Evolutionary conservation across 148 eudicot genomes (phyloP).

Genomic region (Salicornia ramosissima): DNA sequence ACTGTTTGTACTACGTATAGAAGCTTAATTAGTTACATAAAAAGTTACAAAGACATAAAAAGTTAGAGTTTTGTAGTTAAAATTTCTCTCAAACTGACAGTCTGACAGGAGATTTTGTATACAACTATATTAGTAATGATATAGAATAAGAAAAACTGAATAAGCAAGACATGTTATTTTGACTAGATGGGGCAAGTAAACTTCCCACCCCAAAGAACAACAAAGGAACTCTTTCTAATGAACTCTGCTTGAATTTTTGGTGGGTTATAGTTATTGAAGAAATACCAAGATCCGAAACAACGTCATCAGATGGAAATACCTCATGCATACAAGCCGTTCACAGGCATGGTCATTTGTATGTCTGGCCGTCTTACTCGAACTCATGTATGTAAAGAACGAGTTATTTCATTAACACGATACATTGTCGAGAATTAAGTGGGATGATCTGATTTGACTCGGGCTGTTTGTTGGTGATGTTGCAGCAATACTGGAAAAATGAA

Average conservation of each 20-base stretch:
- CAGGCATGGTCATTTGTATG: conserved; percentile 58
- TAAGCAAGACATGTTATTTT: too few relatives aligned
- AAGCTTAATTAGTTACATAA: too few relatives aligned
- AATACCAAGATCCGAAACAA: conserved; percentile 41
- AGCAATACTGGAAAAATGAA: conserved; percentile 70
- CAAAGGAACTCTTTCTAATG: not conserved
- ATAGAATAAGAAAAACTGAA: not conserved
- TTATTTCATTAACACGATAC: too few relatives aligned
- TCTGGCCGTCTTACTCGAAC: conserved; percentile 70
- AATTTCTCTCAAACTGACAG: too few relatives aligned
- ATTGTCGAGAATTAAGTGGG: too few relatives aligned
- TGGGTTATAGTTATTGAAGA: conserved; percentile 43
- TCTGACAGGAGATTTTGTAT: too few relatives aligned
- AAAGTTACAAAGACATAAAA: too few relatives aligned
- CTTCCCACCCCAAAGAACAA: too few relatives aligned
- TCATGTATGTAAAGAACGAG: conserved; percentile 40
- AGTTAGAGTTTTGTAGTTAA: too few relatives aligned
- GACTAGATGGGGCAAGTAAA: not conserved
- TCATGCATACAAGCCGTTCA: conserved; percentile 49
- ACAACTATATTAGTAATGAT: too few relatives aligned
- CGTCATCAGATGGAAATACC: conserved; percentile 40
- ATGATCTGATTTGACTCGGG: too few relatives aligned
- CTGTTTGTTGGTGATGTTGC: not conserved
- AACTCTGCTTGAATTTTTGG: not conserved
- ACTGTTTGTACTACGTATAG: too few relatives aligned